Evolutionary conservation across 108 stramenopile genomes (phyloP).

Genomic region (Seminavis robusta): DNA sequence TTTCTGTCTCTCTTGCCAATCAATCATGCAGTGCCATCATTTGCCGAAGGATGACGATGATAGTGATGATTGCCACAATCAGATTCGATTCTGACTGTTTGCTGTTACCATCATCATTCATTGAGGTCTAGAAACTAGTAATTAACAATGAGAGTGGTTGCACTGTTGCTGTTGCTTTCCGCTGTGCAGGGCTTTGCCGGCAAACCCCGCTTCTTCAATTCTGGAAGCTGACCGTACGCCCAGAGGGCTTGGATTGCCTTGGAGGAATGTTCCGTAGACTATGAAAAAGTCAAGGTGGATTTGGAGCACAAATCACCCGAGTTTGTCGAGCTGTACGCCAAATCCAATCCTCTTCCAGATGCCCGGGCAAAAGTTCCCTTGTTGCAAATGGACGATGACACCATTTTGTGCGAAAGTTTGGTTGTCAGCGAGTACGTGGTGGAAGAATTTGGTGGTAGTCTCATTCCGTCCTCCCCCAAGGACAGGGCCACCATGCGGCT

Average conservation of each 20-base stretch:
- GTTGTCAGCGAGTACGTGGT: conserved; percentile 14
- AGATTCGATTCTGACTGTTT: no score
- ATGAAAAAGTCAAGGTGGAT: conserved; percentile 10
- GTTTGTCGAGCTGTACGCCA: conserved; percentile 9
- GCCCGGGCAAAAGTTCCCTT: conserved; percentile 17
- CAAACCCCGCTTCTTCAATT: conserved; percentile 4
- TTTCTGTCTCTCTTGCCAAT: no score
- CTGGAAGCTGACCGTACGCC: conserved; percentile 19
- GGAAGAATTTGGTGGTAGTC: neutral
- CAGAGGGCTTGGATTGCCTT: conserved; percentile 11
- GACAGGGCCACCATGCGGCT: conserved; percentile 15
- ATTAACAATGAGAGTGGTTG: no score
- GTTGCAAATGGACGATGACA: conserved; percentile 1
- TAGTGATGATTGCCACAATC: no score
- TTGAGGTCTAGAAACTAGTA: no score
- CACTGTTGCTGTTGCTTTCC: neutral
- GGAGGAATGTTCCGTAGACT: conserved; percentile 7
- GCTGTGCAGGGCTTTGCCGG: neutral
- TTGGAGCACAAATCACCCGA: conserved; percentile 14
- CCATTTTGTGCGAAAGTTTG: conserved; percentile 4
- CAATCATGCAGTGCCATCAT: no score
- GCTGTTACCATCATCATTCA: no score
- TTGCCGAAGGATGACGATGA: no score
- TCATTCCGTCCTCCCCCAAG: neutral
- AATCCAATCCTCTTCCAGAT: conserved; percentile 16